A percentile compares a stretch with the other conserved stretches of the same genome.
Evolutionary conservation across 169 alveolate species (phyloP).

Genomic region (Plasmodium reichenowi): DNA sequence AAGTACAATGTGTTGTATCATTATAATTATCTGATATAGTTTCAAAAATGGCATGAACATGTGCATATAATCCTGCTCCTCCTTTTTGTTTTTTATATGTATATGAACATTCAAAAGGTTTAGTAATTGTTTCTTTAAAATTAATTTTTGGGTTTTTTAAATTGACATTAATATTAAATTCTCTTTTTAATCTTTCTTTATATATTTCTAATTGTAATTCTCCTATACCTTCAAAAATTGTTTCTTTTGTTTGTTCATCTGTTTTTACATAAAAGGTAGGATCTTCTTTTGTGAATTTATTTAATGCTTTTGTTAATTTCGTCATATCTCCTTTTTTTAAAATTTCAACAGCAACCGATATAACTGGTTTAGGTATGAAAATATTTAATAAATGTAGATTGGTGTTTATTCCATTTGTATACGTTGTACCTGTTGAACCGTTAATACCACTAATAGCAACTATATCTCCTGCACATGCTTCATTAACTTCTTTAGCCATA

Average conservation of each 20-base stretch:
- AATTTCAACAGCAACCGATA: slow-evolving; percentile 92
- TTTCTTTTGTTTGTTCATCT: slow-evolving; percentile 94
- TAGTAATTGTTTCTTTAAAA: slow-evolving; percentile 91
- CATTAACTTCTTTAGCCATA: slow-evolving; percentile 92
- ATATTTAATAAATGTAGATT: slow-evolving; percentile 88
- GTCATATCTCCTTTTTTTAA: slow-evolving; percentile 67
- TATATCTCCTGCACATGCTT: slow-evolving; percentile 96
- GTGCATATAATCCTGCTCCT: slow-evolving; percentile 98
- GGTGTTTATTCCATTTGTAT: slow-evolving; percentile 87
- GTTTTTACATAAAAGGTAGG: slow-evolving; percentile 93
- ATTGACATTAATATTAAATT: slow-evolving; percentile 89
- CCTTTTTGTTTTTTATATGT: slow-evolving; percentile 97
- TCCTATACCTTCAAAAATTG: slow-evolving; percentile 96
- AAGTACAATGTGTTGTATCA: slow-evolving; percentile 74
- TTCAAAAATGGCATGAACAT: slow-evolving; percentile 92
- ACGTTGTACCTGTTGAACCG: slow-evolving; percentile 94
- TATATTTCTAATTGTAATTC: slow-evolving; percentile 95
- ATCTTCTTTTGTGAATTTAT: slow-evolving; percentile 94
- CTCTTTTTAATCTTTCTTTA: slow-evolving; percentile 95
- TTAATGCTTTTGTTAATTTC: slow-evolving; percentile 91
- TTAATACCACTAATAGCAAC: slow-evolving; percentile 96
- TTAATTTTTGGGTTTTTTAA: slow-evolving; percentile 96
- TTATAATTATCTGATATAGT: slow-evolving; percentile 89
- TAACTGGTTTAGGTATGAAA: slow-evolving; percentile 96
- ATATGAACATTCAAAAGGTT: slow-evolving; percentile 90